These are phyloP conservation scores for Sugiyamaella paludigena DNA, from an alignment of 1,139 yeast species.

Conservation along the genomic window DNA sequence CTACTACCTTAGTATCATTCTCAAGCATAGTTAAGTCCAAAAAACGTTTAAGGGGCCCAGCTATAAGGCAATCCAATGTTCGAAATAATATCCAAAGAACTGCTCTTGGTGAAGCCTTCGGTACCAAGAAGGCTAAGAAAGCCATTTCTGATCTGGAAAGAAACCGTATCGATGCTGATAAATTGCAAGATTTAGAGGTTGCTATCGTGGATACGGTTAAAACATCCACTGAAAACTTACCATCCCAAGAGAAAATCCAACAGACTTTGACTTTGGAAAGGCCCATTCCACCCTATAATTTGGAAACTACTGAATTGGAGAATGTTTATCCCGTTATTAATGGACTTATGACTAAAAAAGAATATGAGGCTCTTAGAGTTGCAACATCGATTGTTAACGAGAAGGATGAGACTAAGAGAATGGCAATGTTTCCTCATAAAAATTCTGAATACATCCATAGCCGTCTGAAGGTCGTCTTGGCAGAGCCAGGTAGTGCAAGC, in stretches of 20 bases:
- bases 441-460: conserved; percentile 55
- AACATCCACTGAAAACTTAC: conserved; percentile 66
- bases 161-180: conserved; percentile 82
- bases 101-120: conserved; percentile 91
- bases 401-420: conserved; percentile 46
- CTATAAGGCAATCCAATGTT: conserved; percentile 43
- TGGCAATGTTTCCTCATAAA: conserved; percentile 60
- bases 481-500: conserved; percentile 30
- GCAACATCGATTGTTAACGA: conserved; percentile 51
- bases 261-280: conserved; percentile 59
- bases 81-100: conserved; percentile 61
- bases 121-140: conserved; percentile 93
- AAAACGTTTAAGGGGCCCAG: conserved; percentile 53
- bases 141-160: conserved; percentile 79
- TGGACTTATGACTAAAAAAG: conserved; percentile 66
- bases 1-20: conserved; percentile 56
- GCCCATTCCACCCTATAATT: conserved; percentile 78
- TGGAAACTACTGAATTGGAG: conserved; percentile 74
- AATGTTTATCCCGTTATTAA: conserved; percentile 70
- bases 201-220: conserved; percentile 83
- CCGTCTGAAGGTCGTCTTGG: conserved; percentile 45
- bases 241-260: conserved; percentile 60
- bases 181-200: conserved; percentile 66
- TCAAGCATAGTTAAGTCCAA: conserved; percentile 43
- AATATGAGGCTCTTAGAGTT: conserved; percentile 63